A percentile compares a stretch with the other conserved stretches of the same genome.
phyloP scores from a whole-genome alignment of 345 rosid species.

The Citrus hindsii region DNA sequence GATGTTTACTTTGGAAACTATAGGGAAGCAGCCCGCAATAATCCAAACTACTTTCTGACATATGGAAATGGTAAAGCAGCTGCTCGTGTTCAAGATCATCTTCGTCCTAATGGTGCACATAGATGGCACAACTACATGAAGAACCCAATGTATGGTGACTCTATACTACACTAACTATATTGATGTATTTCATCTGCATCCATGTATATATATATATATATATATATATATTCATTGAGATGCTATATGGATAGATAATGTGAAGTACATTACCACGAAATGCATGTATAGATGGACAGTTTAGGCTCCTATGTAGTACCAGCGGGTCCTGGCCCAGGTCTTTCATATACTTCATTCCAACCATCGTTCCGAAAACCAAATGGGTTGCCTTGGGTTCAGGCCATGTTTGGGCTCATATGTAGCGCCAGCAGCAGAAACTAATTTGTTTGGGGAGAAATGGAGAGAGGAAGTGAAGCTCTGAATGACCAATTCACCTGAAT shows the following conservation, averaged over 20 bases:
- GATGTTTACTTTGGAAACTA: slow-evolving; percentile 86
- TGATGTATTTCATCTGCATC: neutral
- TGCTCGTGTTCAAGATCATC: slow-evolving; percentile 86
- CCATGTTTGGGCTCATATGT: neutral
- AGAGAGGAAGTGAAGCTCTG: neutral
- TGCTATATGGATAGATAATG: neutral
- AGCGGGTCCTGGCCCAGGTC: neutral
- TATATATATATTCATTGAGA: neutral
- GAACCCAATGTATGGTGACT: slow-evolving; percentile 52
- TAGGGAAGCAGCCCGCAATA: slow-evolving; percentile 80
- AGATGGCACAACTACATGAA: slow-evolving; percentile 97
- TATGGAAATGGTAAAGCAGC: slow-evolving; percentile 99
- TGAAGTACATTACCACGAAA: neutral
- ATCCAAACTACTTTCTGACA: slow-evolving; percentile 87
- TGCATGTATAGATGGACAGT: neutral
- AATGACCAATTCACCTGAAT: neutral
- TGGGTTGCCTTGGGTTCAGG: neutral
- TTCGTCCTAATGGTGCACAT: slow-evolving; percentile 98
- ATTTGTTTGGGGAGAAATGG: neutral
- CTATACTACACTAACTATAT: neutral
- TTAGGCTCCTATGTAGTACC: neutral
- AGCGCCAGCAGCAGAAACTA: neutral
- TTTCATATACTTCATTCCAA: neutral
- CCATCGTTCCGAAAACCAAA: neutral
- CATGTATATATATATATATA: neutral